A percentile compares a stretch with the other conserved stretches of the same genome.
Evolutionary conservation across 805 yeast genomes (phyloP).

Genomic region (Osmozyma mogii): DNA sequence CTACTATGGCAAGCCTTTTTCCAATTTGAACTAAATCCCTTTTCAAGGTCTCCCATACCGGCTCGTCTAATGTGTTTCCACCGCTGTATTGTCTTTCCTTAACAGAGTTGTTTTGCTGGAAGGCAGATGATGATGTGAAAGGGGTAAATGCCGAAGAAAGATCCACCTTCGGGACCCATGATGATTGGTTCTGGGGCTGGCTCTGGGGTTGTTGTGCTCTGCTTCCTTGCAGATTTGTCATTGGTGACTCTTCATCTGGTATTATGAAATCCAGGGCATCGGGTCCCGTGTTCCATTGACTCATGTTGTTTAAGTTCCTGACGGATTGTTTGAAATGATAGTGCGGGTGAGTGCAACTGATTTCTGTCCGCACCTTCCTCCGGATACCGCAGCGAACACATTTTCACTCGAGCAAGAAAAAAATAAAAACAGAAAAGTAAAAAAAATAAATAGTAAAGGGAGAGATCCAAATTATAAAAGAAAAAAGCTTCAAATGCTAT

Average conservation of each 20-base stretch:
- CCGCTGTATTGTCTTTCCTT: conserved; percentile 52
- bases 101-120: conserved; percentile 12
- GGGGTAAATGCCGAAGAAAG: conserved; percentile 12
- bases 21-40: conserved; percentile 32
- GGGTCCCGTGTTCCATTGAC: conserved; percentile 6
- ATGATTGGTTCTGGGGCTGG: background rate
- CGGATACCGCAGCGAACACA: no score
- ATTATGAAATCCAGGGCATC: conserved; percentile 27
- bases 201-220: background rate
- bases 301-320: background rate
- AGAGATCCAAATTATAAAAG: no score
- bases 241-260: conserved; percentile 25
- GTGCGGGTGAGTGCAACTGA: background rate
- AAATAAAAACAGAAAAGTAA: no score
- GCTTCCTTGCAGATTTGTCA: background rate
- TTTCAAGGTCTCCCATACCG: conserved; percentile 47
- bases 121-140: conserved; percentile 7
- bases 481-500: background rate
- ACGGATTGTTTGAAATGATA: background rate
- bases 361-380: conserved; percentile 4
- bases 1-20: conserved; percentile 28
- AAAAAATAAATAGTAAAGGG: no score
- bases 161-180: conserved; percentile 14
- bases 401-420: no score
- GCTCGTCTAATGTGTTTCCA: conserved; percentile 68